Percentiles rank a stretch among this genome's conserved stretches.
phyloP scores from a whole-genome alignment of 768 basidiomycete species.

The Amanita molliuscula region DNA sequence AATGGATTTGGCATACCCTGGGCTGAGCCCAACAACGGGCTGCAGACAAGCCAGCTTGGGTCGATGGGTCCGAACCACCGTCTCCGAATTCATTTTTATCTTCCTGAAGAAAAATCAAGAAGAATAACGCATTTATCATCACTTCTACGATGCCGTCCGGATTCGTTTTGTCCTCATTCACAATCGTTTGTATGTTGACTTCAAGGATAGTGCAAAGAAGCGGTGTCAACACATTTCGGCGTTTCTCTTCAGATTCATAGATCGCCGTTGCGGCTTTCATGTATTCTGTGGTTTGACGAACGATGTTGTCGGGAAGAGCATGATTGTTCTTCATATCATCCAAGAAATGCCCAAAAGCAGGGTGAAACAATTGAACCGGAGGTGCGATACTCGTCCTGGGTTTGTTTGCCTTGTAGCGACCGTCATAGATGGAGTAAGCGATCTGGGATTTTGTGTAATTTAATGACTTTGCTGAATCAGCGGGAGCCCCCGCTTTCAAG shows the following conservation, averaged over 20 bases:
- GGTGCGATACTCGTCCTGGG: constrained; percentile 12
- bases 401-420: constrained; percentile 11
- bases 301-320: constrained; percentile 9
- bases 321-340: constrained; percentile 8
- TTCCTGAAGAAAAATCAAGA: constrained; percentile 10
- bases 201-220: constrained; percentile 4
- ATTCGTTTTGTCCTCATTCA: constrained; percentile 7
- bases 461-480: constrained; percentile 4
- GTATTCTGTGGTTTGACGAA: constrained; percentile 10
- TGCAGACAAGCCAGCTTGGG: constrained; percentile 9
- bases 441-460: constrained; percentile 5
- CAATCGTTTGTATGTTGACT: constrained; percentile 2
- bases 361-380: constrained; percentile 17
- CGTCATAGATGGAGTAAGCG: constrained; percentile 13
- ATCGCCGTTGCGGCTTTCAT: constrained; percentile 14
- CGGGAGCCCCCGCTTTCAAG: constrained; percentile 2
- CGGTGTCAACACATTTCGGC: constrained; percentile 6
- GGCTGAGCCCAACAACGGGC: constrained; percentile 9
- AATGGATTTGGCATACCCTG: constrained; percentile 4
- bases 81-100: constrained; percentile 11
- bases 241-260: constrained; percentile 10
- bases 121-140: too few species aligned
- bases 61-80: constrained; percentile 10
- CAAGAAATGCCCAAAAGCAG: constrained; percentile 15
- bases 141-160: too few species aligned